These are phyloP conservation scores for Aspergillus cejpii DNA, from an alignment of 2,329 filamentous ascomycete genomes.

Conservation along the genomic window DNA sequence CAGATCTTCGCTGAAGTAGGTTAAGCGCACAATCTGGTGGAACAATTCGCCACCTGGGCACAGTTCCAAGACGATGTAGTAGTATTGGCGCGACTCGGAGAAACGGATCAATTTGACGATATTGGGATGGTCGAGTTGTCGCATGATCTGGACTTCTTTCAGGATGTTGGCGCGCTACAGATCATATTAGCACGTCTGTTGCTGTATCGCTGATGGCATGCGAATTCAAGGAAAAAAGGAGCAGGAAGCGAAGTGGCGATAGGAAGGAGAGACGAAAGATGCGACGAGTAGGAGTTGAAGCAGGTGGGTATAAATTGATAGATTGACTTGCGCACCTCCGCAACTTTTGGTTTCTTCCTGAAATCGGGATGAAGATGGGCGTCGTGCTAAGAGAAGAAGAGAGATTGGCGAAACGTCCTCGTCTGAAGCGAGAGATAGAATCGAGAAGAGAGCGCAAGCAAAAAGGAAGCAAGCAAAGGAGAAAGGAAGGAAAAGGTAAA, in stretches of 20 bases:
- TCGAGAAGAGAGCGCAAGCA: conserved; percentile 17
- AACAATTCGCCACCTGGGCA: conserved; percentile 95
- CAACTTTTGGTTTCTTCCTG: conserved; percentile 87
- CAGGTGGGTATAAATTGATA: background rate
- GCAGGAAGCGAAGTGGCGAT: background rate
- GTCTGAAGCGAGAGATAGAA: conserved; percentile 24
- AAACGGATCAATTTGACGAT: conserved; percentile 93
- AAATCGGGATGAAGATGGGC: conserved; percentile 93
- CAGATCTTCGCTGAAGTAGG: conserved; percentile 95
- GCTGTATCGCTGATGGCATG: background rate
- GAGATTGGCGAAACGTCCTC: conserved; percentile 45
- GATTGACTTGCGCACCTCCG: conserved; percentile 70
- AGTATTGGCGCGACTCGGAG: conserved; percentile 87
- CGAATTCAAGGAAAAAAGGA: background rate
- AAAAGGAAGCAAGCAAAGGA: conserved; percentile 26
- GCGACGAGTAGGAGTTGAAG: conserved; percentile 34
- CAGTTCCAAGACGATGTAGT: conserved; percentile 93
- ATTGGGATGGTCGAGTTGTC: conserved; percentile 90
- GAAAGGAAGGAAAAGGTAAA: conserved; percentile 25
- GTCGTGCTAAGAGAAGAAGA: conserved; percentile 61
- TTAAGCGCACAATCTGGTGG: conserved; percentile 95
- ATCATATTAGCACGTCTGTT: conserved; percentile 24
- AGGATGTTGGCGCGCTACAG: conserved; percentile 87
- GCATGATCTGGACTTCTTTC: conserved; percentile 99
- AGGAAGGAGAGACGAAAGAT: conserved; percentile 9